phyloP scores from a whole-genome alignment of 108 stramenopile genomes.

The Fragilaria crotonensis region DNA sequence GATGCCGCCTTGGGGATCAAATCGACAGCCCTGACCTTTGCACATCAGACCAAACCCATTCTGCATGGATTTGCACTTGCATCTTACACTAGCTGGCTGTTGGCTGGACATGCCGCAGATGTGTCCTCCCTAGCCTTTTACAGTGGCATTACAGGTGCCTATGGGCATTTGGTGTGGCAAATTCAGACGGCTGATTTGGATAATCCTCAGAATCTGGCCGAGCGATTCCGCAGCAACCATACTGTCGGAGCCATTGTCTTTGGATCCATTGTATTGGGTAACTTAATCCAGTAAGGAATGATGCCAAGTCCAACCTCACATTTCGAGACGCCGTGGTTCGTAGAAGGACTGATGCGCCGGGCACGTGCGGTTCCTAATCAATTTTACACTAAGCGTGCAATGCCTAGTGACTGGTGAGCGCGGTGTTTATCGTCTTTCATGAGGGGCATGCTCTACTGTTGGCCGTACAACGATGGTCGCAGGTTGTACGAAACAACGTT shows the following conservation, averaged over 20 bases:
- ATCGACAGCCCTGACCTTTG: conserved; percentile 89
- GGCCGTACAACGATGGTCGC: no score
- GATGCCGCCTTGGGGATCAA: conserved; percentile 83
- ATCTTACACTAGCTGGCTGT: conserved; percentile 46
- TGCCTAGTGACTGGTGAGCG: no score
- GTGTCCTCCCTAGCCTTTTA: conserved; percentile 27
- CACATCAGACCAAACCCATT: conserved; percentile 73
- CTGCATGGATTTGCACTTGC: conserved; percentile 39
- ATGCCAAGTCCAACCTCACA: neutral
- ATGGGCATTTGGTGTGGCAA: conserved; percentile 82
- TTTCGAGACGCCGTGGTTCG: no score
- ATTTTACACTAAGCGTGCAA: no score
- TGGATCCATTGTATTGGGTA: conserved; percentile 57
- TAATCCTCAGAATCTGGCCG: conserved; percentile 67
- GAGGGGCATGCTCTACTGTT: no score
- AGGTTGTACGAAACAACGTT: no score
- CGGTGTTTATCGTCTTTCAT: no score
- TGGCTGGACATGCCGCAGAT: conserved; percentile 45
- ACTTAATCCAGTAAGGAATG: neutral
- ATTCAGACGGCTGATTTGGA: conserved; percentile 73
- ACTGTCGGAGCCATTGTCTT: conserved; percentile 67
- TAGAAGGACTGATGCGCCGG: no score
- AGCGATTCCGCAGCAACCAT: conserved; percentile 78
- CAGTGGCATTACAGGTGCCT: conserved; percentile 48
- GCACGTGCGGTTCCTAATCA: no score